Evolutionary conservation across 345 rosid genomes (phyloP).

Genomic region (Lepidium aucheri): DNA sequence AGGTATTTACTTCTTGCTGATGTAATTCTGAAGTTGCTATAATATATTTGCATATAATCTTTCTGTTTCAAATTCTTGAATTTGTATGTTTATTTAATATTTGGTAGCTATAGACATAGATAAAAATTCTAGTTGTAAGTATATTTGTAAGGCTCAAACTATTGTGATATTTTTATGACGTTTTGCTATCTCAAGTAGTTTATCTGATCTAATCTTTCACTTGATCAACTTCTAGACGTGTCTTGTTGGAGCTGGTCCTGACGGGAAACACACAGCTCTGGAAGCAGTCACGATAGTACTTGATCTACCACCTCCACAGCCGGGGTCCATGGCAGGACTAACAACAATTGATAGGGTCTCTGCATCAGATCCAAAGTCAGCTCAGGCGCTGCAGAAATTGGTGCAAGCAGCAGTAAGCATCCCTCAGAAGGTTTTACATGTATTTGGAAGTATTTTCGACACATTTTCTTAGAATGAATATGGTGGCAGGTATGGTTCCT

Average conservation of each 20-base stretch:
- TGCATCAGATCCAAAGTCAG: slow-evolving; percentile 98
- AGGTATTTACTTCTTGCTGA: slow-evolving; percentile 41
- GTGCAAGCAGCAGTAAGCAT: slow-evolving; percentile 97
- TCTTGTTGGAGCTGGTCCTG: slow-evolving; percentile 99
- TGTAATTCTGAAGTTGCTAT: background rate
- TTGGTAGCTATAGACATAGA: slow-evolving; percentile 1
- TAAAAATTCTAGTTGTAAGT: background rate
- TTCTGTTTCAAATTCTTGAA: slow-evolving; percentile 5
- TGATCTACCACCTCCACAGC: slow-evolving; percentile 98
- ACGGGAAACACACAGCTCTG: slow-evolving; percentile 93
- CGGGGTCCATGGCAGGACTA: slow-evolving; percentile 86
- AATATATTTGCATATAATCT: background rate
- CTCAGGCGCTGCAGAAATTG: slow-evolving; percentile 87
- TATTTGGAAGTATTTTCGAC: background rate
- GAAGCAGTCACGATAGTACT: slow-evolving; percentile 99
- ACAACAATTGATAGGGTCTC: slow-evolving; percentile 86
- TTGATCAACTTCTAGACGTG: slow-evolving; percentile 57
- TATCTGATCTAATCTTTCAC: background rate
- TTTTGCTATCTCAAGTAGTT: background rate
- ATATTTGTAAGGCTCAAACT: background rate
- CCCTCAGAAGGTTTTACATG: slow-evolving; percentile 12
- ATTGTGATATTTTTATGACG: background rate
- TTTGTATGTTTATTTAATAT: slow-evolving; percentile 1
- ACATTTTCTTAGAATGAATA: background rate
- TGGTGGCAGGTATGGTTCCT: slow-evolving; percentile 92